These are phyloP conservation scores for Kwoniella sp. DNA, from an alignment of 768 basidiomycete species.

Conservation along the genomic window DNA sequence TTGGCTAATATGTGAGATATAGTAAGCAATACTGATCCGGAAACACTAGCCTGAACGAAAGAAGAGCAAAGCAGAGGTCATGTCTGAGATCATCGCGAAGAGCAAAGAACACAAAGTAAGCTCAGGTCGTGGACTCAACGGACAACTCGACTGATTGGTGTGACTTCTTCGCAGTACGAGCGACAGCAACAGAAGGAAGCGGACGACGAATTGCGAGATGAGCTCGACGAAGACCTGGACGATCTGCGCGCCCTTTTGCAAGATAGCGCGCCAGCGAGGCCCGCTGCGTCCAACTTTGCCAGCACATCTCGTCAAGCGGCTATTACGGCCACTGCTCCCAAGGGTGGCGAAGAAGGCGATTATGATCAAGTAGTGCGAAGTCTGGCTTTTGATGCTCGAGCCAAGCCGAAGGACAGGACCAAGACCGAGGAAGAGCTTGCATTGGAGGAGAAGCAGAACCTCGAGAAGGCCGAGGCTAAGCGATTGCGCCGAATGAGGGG, in stretches of 20 bases:
- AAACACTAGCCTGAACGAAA: slow-evolving; percentile 70
- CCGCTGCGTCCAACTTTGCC: slow-evolving; percentile 44
- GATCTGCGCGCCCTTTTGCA: slow-evolving; percentile 72
- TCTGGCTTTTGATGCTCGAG: slow-evolving; percentile 87
- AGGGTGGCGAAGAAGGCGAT: slow-evolving; percentile 59
- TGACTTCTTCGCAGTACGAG: slow-evolving; percentile 62
- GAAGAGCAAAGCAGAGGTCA: slow-evolving; percentile 91
- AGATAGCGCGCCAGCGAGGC: slow-evolving; percentile 33
- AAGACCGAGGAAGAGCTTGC: slow-evolving; percentile 96
- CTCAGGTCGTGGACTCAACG: neutral
- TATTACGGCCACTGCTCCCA: neutral
- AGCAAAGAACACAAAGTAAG: slow-evolving; percentile 91
- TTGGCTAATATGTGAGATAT: slow-evolving; percentile 6
- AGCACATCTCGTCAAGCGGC: slow-evolving; percentile 42
- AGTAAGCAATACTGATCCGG: neutral
- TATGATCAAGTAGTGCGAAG: slow-evolving; percentile 93
- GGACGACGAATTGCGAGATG: slow-evolving; percentile 80
- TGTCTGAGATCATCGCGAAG: slow-evolving; percentile 97
- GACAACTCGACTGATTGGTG: neutral
- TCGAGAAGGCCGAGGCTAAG: slow-evolving; percentile 81
- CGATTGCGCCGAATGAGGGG: slow-evolving; percentile 84
- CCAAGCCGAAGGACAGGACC: slow-evolving; percentile 90
- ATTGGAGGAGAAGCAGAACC: slow-evolving; percentile 76
- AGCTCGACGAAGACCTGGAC: slow-evolving; percentile 86
- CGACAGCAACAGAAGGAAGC: slow-evolving; percentile 86